Evolutionary conservation across 306 rosid genomes (phyloP), one percentile per base, ranked within the genome.

Genomic region (Gleditsia sinensis): DNA sequence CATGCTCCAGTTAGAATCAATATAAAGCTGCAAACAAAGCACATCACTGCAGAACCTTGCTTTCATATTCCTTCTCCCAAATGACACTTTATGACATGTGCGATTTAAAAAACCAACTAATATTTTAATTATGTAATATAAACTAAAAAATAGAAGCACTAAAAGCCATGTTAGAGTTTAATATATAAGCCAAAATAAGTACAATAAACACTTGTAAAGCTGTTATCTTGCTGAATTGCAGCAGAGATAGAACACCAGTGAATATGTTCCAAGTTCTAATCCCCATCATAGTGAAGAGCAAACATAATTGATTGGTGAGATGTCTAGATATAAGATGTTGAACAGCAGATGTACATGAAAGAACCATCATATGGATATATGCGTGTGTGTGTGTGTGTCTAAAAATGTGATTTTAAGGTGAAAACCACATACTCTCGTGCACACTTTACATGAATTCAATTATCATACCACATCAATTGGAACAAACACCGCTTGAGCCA

Each of bases 401-500:
- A 20, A 13, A 14, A 13, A 20, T 56, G 21, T 56, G 37, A 56
- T 58, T 58, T 58, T 30, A n/a, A 32, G 24, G 17, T 3, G 43
- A 3, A 23, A 82, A 58, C 61, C 8, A 25, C 46, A 67, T 39
- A 63, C 12, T 24, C 36, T 45, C 14, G 5, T 6, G 37, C 50
- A 42, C 61, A 55, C 19, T 42, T 65, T 24, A 43, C 82, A 48
- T 32, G 57, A 84, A 76, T 23, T 72, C 62, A 63, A 73, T 76
- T 63, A 69, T 19, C 87, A 62, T 86, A 94, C 99, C 96, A 94
- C 97, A 77, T 94, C 99, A 77, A 94, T 88, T 46, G 99, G 99
- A 71, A 94, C 99, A 82, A 92, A 94, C 40, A 94, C 94, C 69
- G 93, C 82, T 83, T 94, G 99, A 80, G 97, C 85, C 28, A 84